Base-by-base conservation (phyloP, 176 grass and related monocot genomes). In the Musa acuminata region DNA sequence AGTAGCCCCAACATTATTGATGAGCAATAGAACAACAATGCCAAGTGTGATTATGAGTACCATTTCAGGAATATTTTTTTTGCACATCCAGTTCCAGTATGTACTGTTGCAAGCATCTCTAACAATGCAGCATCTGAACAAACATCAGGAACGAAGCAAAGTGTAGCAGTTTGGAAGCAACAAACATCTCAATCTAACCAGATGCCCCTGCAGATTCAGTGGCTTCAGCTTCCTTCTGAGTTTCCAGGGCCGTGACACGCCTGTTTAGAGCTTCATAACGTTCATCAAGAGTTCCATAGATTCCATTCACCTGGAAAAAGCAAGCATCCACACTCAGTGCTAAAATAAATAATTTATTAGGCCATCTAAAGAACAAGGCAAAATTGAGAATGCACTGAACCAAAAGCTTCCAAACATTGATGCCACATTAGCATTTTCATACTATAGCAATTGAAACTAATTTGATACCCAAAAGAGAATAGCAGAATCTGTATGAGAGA, bases 231-330 rank as follows among this genome's bases (percentile, higher is more conserved):
- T 78, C 72, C 78, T 82, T 81, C 72, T 80, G 87, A 21, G 58
- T 80, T 84, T 94, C 95, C 86, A 98, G 70, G 72, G 83, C 72
- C 43, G 77, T 67, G 76, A 93, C 69, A 50, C 88, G 82, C 24
- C 82, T 75, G 63, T 98, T 90, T 25, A 98, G 76, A 82, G 80
- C 75, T 71, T 77, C 80, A 82, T 86, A 91, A 20, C 49, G 83
- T 62, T 84, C 78, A 1, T 98, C 90, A 1, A 80, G 22, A 9
- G 76, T 79, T 27, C 87, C 80, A 24, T 87, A 82, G 17, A 91
- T 69, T 27, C 29, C 55, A 75, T 79, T 87, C 49, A 99, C 80
- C 88, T 94, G 86, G 69, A 14, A 76, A 57, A 75, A 72, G 54
- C 29, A 74, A 67, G 75, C 52, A 0, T 62, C 24, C 76, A 35